phyloP scores from a whole-genome alignment of 768 basidiomycete genomes.

The Russula sp. region DNA sequence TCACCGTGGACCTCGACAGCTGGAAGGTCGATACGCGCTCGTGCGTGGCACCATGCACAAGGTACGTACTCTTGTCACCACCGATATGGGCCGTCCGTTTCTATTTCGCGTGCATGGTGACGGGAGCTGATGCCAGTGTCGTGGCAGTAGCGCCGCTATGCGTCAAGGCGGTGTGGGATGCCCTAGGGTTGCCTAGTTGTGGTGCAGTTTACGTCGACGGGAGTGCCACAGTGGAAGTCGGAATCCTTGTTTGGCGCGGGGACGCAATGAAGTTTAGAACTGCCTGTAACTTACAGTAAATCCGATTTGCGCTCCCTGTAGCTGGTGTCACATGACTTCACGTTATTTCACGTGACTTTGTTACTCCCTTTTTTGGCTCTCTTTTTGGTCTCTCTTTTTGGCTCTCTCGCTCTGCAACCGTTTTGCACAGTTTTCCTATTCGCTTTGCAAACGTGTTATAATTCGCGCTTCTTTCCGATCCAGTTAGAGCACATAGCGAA shows the following conservation, averaged over 20 bases:
- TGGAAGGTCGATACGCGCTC: slow-evolving; percentile 15
- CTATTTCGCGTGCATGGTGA: neutral
- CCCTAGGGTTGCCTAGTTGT: slow-evolving; percentile 35
- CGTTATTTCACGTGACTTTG: no score
- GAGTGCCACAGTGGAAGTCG: slow-evolving; percentile 6
- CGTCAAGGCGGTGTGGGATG: slow-evolving; percentile 31
- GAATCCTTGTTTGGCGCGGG: slow-evolving; percentile 16
- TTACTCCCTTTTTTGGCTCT: no score
- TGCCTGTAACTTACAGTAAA: neutral
- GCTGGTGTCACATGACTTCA: no score
- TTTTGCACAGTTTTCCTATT: no score
- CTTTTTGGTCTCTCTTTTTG: no score
- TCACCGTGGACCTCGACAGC: slow-evolving; percentile 9
- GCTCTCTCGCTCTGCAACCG: no score
- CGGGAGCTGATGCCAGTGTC: slow-evolving; percentile 4
- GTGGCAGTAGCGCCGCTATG: slow-evolving; percentile 37
- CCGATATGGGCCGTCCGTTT: neutral
- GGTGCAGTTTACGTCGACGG: slow-evolving; percentile 33
- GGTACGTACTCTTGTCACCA: slow-evolving; percentile 8
- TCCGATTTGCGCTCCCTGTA: neutral
- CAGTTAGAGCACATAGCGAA: no score
- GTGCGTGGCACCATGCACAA: slow-evolving; percentile 23
- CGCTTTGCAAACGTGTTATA: no score
- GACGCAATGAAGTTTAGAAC: neutral
- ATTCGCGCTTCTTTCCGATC: no score